phyloP scores from a whole-genome alignment of 805 yeast species.

The Lipomyces orientalis region DNA sequence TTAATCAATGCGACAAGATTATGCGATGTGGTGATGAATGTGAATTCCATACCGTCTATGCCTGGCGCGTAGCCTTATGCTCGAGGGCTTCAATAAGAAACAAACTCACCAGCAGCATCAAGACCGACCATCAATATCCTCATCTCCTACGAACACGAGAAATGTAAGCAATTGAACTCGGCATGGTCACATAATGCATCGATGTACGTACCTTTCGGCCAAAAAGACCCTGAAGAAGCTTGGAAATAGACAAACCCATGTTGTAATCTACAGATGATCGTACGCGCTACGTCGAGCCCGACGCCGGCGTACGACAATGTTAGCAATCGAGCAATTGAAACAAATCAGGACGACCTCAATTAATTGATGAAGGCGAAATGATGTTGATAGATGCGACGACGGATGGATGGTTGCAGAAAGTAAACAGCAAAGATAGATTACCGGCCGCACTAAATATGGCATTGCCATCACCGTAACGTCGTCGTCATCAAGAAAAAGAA shows the following conservation, averaged over 20 bases:
- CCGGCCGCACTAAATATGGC: neutral
- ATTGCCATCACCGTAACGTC: neutral
- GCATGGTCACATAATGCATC: neutral
- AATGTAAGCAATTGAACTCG: neutral
- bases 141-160: slow-evolving; percentile 32
- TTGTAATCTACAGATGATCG: slow-evolving; percentile 31
- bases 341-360: slow-evolving; percentile 4
- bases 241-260: slow-evolving; percentile 97
- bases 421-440: slow-evolving; percentile 1
- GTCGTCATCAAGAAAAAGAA: neutral
- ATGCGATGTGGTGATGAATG: neutral
- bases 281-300: slow-evolving; percentile 6
- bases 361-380: neutral
- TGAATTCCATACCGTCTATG: neutral
- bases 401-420: slow-evolving; percentile 3
- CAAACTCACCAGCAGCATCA: slow-evolving; percentile 81
- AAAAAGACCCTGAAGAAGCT: slow-evolving; percentile 90
- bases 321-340: slow-evolving; percentile 4
- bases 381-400: neutral
- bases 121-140: slow-evolving; percentile 87
- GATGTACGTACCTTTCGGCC: slow-evolving; percentile 75
- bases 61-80: slow-evolving; percentile 18
- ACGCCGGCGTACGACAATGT: slow-evolving; percentile 6
- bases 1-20: neutral
- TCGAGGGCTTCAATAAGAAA: slow-evolving; percentile 11